Percentiles rank a stretch among this genome's conserved stretches.
phyloP scores from a whole-genome alignment of 202 grass and related monocot species.

The Panicum virgatum region DNA sequence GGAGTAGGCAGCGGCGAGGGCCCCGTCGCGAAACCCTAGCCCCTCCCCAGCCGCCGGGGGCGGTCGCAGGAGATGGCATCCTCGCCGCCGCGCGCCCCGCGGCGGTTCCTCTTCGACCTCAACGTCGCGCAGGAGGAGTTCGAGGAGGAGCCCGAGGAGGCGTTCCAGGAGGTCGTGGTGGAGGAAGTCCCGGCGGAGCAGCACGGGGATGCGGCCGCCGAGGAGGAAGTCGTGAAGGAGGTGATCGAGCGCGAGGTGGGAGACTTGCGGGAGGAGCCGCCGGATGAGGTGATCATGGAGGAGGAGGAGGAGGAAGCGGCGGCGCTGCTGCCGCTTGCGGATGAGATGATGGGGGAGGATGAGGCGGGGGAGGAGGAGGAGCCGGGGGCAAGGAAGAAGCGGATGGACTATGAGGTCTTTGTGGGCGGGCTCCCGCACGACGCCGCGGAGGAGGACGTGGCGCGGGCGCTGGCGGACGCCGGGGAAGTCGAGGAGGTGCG shows the following conservation, averaged over 20 bases:
- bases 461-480: conserved; percentile 33
- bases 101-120: conserved; percentile 54
- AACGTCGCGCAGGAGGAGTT: conserved; percentile 48
- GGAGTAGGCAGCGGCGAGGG: neutral
- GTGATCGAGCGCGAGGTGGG: neutral
- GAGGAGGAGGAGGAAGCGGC: conserved; percentile 1
- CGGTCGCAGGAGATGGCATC: conserved; percentile 34
- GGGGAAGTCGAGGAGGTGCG: conserved; percentile 61
- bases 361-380: neutral
- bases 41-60: conserved; percentile 18
- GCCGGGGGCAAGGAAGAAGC: conserved; percentile 19
- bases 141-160: conserved; percentile 37
- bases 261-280: conserved; percentile 14
- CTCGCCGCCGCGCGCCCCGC: conserved; percentile 2
- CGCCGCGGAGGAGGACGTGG: conserved; percentile 49
- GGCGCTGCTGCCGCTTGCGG: neutral
- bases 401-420: conserved; percentile 49
- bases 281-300: neutral
- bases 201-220: neutral
- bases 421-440: conserved; percentile 47
- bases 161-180: neutral
- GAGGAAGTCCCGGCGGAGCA: neutral
- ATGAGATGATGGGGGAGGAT: neutral
- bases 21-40: conserved; percentile 49
- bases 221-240: conserved; percentile 29